Evolutionary conservation across 2,329 filamentous ascomycete species (phyloP), one percentile per base, ranked within the genome.

Genomic region (Biscogniauxia sp.): DNA sequence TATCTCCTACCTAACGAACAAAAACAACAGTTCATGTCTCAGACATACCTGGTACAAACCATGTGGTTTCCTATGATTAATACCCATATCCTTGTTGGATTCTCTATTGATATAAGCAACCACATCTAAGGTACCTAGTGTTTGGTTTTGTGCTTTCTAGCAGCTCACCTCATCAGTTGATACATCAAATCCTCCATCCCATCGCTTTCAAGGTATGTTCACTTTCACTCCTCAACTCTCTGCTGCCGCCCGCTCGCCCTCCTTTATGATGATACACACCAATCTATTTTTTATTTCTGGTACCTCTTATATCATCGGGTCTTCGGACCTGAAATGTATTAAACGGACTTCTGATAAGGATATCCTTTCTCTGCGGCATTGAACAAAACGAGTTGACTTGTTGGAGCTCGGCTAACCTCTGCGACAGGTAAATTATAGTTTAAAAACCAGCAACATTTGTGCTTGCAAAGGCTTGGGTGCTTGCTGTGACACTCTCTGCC

Each of bases 261-360:
- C 61, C 66, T 69, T 74, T 69, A 84, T 92, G 91, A 94, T 93
- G 91, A 94, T 84, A 87, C 73, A 77, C 76, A 82, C 82, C 64
- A 56, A 79, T 81, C 82, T 80, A 70, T 75, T 78, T 75, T 79
- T 78, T 79, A 82, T 89, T 93, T 96, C 91, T 96, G 92, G 92
- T 93, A 96, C 92, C 93, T 96, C 93, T 96, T 95, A 92, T 92
- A 86, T 91, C 89, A 95, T 73, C 70, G 87, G 82, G 83, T 73
- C 74, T 80, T 80, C 76, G 73, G 81, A 79, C 74, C 79, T 82
- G 88, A 78, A 91, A 74, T 93, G 90, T 92, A 91, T 90, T 85
- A 82, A 90, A 80, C 81, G 88, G 89, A 92, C 90, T 92, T 93
- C 90, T 93, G 90, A 93, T 72, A 61, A 68, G 67, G 64, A 61